Percentiles rank a stretch among this genome's conserved stretches.
Evolutionary conservation across 257 asterid genomes (phyloP).

Genomic region (Solanum virginianum): DNA sequence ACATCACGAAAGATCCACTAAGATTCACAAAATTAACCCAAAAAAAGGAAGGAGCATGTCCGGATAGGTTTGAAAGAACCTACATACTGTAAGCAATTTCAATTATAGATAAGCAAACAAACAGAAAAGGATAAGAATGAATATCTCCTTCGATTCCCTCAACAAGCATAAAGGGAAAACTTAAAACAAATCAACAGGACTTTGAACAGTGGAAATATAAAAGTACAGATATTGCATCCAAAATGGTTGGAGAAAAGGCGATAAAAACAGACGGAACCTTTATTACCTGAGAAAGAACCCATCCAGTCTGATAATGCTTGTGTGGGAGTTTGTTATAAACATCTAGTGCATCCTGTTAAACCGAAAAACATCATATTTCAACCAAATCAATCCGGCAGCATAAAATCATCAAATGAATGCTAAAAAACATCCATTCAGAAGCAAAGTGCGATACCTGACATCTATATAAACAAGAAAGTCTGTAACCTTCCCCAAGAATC

Average conservation of each 20-base stretch:
- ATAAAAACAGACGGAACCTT: not conserved
- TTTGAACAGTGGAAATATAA: not conserved
- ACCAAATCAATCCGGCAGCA: not conserved
- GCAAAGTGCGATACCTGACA: slow-evolving; percentile 52
- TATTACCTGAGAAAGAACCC: slow-evolving; percentile 89
- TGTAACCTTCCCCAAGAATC: slow-evolving; percentile 87
- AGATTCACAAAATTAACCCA: not conserved
- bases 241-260: not conserved
- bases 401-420: not conserved
- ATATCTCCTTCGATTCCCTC: not conserved
- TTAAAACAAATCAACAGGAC: not conserved
- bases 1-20: not conserved
- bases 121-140: not conserved
- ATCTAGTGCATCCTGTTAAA: slow-evolving; percentile 78
- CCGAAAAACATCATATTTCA: slow-evolving; percentile 1
- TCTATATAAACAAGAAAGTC: slow-evolving; percentile 73
- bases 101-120: not conserved
- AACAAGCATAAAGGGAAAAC: not conserved
- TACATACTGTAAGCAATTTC: not conserved
- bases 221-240: not conserved
- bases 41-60: not conserved
- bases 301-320: slow-evolving; percentile 88
- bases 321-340: slow-evolving; percentile 57
- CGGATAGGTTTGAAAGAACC: not conserved
- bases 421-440: slow-evolving; percentile 1